Evolutionary conservation across 148 eudicot species (phyloP), one percentile per base, ranked within the genome.

Genomic region (Camellia sinensis): DNA sequence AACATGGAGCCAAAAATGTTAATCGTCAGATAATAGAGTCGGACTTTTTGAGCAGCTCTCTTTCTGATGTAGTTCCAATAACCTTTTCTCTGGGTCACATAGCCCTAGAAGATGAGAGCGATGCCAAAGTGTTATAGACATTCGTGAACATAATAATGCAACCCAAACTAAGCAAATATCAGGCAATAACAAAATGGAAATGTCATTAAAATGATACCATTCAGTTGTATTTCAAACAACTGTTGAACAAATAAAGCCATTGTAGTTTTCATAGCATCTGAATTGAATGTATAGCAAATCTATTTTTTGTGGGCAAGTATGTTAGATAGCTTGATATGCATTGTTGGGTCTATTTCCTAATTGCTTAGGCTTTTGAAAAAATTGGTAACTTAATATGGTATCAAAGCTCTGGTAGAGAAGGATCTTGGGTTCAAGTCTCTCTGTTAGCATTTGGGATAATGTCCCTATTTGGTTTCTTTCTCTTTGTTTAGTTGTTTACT

Each of bases 21-120:
- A 83, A 15, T 90, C 93, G 4, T 85, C 91, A 41, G 85, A 56
- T 44, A 76, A 75, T 56, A 85, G 60, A 52, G 97, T 88, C 69
- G 93, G 84, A 75, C 89, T 92, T 68, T 87, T 89, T 19, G 93
- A 85, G 83, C 98, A 95, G 43, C 66, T 88, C 56, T 93, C 97
- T 81, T 76, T 83, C 71, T 80, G 80, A 82, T 95, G 97, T 77
- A 95, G 97, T 82, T 95, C 97, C 87, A 90, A 78, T 89, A 95
- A 85, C 86, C 79, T 89, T 68, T 85, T 87, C 83, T 93, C 97
- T 40, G 98, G 98, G 65, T 88, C 82, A 86, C 98, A 95, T 19
- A 95, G 97, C 63, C 98, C 98, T 95, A 87, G 3, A 80, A 66
- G 41, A 68, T 7, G 14, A 37, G 52, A 11, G 12, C 8, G 17